Evolutionary conservation across 441 rosid genomes (phyloP).

Genomic region (Flueggea neowawraea): DNA sequence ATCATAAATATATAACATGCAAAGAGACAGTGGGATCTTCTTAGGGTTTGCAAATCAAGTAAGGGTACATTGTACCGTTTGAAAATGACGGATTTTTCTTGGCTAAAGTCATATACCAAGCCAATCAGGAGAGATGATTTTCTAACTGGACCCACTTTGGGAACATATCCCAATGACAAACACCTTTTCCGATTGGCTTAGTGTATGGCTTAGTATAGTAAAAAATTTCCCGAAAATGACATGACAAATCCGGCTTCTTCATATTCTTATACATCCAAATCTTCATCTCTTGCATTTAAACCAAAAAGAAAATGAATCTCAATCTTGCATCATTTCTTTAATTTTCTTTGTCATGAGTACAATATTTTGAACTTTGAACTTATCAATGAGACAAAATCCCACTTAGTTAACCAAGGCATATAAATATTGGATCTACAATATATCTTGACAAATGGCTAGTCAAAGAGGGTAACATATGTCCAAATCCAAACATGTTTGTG

Average conservation of each 20-base stretch:
- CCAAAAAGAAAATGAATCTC: background rate
- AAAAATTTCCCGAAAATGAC: no score
- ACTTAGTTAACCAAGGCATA: conserved; percentile 7
- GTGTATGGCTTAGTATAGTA: no score
- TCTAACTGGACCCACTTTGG: no score
- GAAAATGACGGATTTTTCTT: no score
- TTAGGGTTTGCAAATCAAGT: conserved; percentile 19
- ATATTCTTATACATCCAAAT: no score
- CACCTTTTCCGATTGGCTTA: no score
- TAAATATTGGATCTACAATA: conserved; percentile 2
- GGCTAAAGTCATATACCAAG: no score
- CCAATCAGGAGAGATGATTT: no score
- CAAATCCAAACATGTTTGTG: background rate
- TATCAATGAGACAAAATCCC: conserved; percentile 13
- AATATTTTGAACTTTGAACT: conserved; percentile 2
- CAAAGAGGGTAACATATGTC: conserved; percentile 8
- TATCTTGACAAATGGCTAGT: conserved; percentile 3
- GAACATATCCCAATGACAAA: no score
- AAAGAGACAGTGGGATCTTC: conserved; percentile 12
- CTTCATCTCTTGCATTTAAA: no score
- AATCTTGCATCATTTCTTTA: conserved; percentile 1
- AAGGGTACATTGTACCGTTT: conserved; percentile 30
- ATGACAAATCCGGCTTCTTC: background rate
- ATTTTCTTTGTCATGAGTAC: background rate
- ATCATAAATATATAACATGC: background rate